Evolutionary conservation across 208 protist genomes (phyloP), one percentile per base, ranked within the genome.

Genomic region (Acanthamoeba sp.): DNA sequence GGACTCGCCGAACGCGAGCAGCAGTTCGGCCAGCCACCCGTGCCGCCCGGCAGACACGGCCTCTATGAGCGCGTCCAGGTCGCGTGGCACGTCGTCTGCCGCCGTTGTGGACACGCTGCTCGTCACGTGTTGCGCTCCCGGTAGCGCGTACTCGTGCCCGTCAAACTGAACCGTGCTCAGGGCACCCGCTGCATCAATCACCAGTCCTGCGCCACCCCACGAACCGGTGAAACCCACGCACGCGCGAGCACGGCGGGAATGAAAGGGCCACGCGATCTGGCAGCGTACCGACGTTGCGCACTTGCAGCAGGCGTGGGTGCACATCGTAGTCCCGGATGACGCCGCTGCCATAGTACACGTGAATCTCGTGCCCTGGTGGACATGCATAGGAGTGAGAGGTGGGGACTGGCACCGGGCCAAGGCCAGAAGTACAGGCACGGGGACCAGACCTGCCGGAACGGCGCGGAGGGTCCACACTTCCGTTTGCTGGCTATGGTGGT

Each of bases 301-400:
- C 40, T 29, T 57, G 27, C 0, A 85, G 76, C 38, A 85, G 29
- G 20, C 10, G 34, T 6, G 76, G 76, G 29, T 85, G 76, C 27
- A 85, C 40, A 24, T 85, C 76, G 32, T 85, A 85, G 76, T 85
- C 76, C 16, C 76, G 36, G 42, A 57, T 57, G 40, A 85, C 76
- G 6, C 76, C 76, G 16, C 76, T n/a, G 36, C 76, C 76, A 40
- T 85, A 85, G 76, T 85, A 85, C 9, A n/a, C 45, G 40, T 34
- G 14, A 14, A 85, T 55, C 76, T 85, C 76, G 32, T 78, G 34
- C n/a, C 69, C 69, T 45, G 69, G 50, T n/a, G n/a, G n/a, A n/a
- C n/a, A n/a, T n/a, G n/a, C 22, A 22, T 55, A 55, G 14, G 29
- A 29, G 62, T 34, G 27, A 7, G 7, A 10, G 27, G 22, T 36